Evolutionary conservation across 2,329 filamentous ascomycete genomes (phyloP).

Genomic region (Trichoderma semiorbis): DNA sequence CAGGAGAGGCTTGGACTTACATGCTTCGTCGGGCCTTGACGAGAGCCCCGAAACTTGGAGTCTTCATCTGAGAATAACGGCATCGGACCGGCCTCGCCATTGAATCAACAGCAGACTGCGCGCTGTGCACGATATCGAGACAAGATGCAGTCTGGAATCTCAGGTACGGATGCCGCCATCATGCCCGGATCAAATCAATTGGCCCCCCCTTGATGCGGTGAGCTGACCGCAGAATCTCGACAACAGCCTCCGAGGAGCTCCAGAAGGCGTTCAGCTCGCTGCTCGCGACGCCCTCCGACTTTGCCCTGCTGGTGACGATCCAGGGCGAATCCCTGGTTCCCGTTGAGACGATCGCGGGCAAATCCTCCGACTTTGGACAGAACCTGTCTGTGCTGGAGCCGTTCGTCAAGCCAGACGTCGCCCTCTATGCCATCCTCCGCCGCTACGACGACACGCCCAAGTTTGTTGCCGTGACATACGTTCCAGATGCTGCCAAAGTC

Average conservation of each 20-base stretch:
- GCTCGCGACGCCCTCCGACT: constrained; percentile 57
- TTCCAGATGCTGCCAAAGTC: constrained; percentile 74
- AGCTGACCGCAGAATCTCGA: constrained; percentile 13
- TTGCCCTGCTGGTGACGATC: constrained; percentile 71
- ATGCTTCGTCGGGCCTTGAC: constrained; percentile 16
- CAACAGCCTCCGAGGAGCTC: constrained; percentile 71
- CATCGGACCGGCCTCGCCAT: neutral
- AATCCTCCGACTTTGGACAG: constrained; percentile 55
- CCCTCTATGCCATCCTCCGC: constrained; percentile 73
- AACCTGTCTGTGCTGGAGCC: constrained; percentile 62
- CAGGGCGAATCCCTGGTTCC: constrained; percentile 65
- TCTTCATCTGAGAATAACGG: constrained; percentile 1
- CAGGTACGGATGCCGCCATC: constrained; percentile 46
- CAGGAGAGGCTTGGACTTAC: constrained; percentile 1
- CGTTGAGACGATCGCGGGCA: constrained; percentile 49
- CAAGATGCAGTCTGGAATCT: constrained; percentile 74
- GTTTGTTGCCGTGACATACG: constrained; percentile 71
- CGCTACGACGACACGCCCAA: constrained; percentile 55
- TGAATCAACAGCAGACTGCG: neutral
- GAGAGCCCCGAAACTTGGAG: constrained; percentile 6
- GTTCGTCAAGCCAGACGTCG: constrained; percentile 62
- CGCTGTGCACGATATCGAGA: neutral
- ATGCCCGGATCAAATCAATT: neutral
- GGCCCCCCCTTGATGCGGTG: neutral
- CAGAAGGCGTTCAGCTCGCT: constrained; percentile 68